Base-by-base conservation (phyloP, 148 eudicot species). In the Vaccinium darrowii region DNA sequence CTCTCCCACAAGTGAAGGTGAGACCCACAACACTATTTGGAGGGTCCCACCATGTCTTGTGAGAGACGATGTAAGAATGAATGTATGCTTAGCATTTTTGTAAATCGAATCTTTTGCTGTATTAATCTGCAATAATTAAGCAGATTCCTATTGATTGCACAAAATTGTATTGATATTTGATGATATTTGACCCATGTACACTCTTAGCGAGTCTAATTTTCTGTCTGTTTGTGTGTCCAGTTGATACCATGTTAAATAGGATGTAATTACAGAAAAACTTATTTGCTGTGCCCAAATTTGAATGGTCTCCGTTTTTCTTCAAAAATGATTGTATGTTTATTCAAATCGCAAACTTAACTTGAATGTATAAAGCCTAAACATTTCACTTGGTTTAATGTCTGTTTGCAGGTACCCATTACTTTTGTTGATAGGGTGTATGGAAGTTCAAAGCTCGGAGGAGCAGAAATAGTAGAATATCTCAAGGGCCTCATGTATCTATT, bases 341-440 rank as follows among this genome's bases (percentile, higher is more conserved):
- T 54, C 21, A 57, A 18, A 18, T 15, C n/a, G 56, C 21, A 3
- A 39, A 47, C 74, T 3, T 27, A 21, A 58, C 47, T 43, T 43
- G 47, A 19, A 12, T 27, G 49, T 50, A 50, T 47, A 1, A 53
- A 62, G 76, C 71, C 62, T 71, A 14, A 76, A 39, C 50, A n/a
- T 10, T 81, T 83, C 36, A 62, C 82, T 81, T 88, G 69, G 49
- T 10, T 43, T 81, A 21, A 27, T 65, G 19, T 71, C 16, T 83
- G 60, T 83, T 84, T 51, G 73, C 83, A 95, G 98, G 97, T 94
- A 43, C 99, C 99, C 39, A 97, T 97, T 84, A 97, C 96, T 79
- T 94, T 97, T 79, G 99, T 97, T 10, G 99, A 94, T 88, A 88
- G 98, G 91, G 96, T 97, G n/a, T 95, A 90, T 83, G 98, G 99